A percentile compares a stretch with the other conserved stretches of the same genome.
These are phyloP conservation scores for Sphaerobolus stellatus DNA, from an alignment of 1,284 basidiomycete genomes.

Conservation along the genomic window DNA sequence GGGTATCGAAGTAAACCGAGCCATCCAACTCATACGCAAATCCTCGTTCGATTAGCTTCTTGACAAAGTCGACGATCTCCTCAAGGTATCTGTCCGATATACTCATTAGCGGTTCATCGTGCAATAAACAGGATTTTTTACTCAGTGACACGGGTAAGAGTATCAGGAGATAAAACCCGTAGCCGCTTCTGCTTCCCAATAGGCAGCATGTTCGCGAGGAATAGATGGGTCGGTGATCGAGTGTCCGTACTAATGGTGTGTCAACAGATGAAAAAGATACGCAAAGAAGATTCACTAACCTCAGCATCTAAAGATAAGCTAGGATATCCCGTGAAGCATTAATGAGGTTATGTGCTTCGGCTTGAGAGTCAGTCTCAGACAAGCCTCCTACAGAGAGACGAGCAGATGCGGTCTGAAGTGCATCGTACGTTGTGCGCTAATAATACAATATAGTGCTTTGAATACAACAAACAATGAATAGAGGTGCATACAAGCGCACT, in stretches of 20 bases:
- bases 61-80: constrained; percentile 89
- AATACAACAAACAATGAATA: neutral
- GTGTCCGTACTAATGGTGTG: constrained; percentile 59
- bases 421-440: too few relatives aligned
- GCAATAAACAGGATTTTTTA: neutral
- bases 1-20: constrained; percentile 96
- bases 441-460: too few relatives aligned
- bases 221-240: constrained; percentile 87
- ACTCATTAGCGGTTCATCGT: neutral
- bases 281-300: constrained; percentile 40
- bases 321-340: constrained; percentile 76
- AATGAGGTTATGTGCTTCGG: constrained; percentile 63
- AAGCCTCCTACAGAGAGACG: too few relatives aligned
- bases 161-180: constrained; percentile 85
- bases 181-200: constrained; percentile 86
- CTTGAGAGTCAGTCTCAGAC: constrained; percentile 41
- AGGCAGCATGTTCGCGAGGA: constrained; percentile 80
- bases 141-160: constrained; percentile 93
- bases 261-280: constrained; percentile 10
- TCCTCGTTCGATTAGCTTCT: constrained; percentile 85
- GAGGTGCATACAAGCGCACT: constrained; percentile 60
- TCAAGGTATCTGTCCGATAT: constrained; percentile 69
- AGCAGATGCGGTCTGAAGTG: too few relatives aligned
- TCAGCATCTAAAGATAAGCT: constrained; percentile 73
- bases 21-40: constrained; percentile 89